Evolutionary conservation across 163 green algal genomes (phyloP), one percentile per base, ranked within the genome.

Genomic region (Scenedesmus sp.): DNA sequence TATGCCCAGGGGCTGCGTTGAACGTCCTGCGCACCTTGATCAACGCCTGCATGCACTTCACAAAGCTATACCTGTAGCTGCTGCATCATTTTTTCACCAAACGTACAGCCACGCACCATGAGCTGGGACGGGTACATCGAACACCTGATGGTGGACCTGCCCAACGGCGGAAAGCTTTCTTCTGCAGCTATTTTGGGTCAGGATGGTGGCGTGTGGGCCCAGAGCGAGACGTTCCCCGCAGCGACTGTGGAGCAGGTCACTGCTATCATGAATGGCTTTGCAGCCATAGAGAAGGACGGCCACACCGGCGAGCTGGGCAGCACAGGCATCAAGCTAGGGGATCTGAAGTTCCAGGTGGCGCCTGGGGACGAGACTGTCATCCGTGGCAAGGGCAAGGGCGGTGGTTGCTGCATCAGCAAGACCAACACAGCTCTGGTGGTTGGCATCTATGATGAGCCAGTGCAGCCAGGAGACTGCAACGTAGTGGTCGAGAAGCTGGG

Each of bases 141-240:
- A 7, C 88, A 89, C 81, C 81, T 99, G 5, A 95, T 99, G 94
- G 93, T 93, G 13, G 88, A 95, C 26, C 92, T 99, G 62, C 95
- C 97, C 0, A 87, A 95, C 57, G 96, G 96, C 15, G 94, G 94
- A 4, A 91, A 92, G 23, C 90, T 99, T 0, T 90, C 88, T 0
- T 92, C 94, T 46, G 96, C 96, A 62, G 97, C 97, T 0, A 98
- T 99, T 77, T 84, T 97, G 15, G 96, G 97, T 18, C 94, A 96
- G 34, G 97, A 98, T 87, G 97, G 97, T 18, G 95, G 94, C 70
- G 86, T 98, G 0, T 99, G 97, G 97, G 97, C 97, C 9, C 89
- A 96, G 73, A 96, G 91, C 82, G 57, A 85, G 2, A 86, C 88
- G 16, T 99, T 99, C 83, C 97, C 97, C 8, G 91, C 92, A 0